Evolutionary conservation across 2,329 filamentous ascomycete genomes (phyloP), one percentile per base, ranked within the genome.

Genomic region (Fusarium verrucosum): DNA sequence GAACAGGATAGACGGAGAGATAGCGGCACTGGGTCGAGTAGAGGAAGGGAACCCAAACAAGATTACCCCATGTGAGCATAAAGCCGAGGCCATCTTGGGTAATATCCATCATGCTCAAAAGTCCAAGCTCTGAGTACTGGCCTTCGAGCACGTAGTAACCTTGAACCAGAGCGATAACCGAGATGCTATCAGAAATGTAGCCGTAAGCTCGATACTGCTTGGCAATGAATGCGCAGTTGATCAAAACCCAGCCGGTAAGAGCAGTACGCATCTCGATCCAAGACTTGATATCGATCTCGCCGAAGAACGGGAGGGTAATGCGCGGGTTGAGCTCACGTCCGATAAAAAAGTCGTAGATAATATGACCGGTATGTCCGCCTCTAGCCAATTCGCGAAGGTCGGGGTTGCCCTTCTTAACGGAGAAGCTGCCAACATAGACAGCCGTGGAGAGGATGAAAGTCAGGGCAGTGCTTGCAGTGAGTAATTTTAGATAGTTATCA

Each of bases 241-340:
- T 79, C 38, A 97, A 82, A 45, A 92, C 84, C 91, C 92, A 97
- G 40, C 91, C 92, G 4, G 95, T 85, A 79, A 97, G 84, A 28
- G 94, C 94, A 0, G 94, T 93, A 9, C 94, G 88, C 74, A 97
- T 84, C 76, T 97, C 94, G 75, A 91, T 89, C 78, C 89, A 97
- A 22, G 87, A 83, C 77, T 97, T 97, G 79, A 97, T 90, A 71
- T 97, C 94, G 50, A 97, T 82, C 62, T 92, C 89, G 60, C 92
- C 92, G 59, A 96, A 82, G 36, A 95, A 75, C 0, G 92, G 92
- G 16, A 96, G 78, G 0, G 83, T 87, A 54, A 95, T 76, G 40
- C 93, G 91, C 4, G 94, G 94, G 78, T 97, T 97, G 53, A 97
- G 87, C 75, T 97, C 94, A 19, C 94, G 91, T n/a, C 94, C 94